Percentiles rank a stretch among this genome's conserved stretches.
These are phyloP conservation scores for Sarocladiaceae sp. DNA, from an alignment of 2,329 filamentous ascomycete genomes.

Conservation along the genomic window DNA sequence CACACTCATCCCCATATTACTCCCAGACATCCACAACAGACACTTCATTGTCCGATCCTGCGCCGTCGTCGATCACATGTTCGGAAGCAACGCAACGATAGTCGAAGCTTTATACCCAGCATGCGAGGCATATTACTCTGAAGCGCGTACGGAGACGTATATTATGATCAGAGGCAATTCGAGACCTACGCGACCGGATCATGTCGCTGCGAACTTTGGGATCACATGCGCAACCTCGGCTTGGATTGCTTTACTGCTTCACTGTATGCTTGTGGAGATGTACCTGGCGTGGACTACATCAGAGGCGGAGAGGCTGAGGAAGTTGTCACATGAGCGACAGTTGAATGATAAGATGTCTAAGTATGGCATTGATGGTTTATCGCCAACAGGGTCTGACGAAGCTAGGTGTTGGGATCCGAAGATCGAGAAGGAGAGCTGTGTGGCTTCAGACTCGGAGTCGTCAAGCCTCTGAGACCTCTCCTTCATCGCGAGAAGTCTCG, in stretches of 20 bases:
- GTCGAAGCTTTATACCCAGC: slow-evolving; percentile 31
- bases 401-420: background rate
- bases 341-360: slow-evolving; percentile 43
- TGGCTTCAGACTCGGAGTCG: background rate
- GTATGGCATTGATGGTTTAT: slow-evolving; percentile 11
- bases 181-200: slow-evolving; percentile 14
- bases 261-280: slow-evolving; percentile 15
- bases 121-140: slow-evolving; percentile 33
- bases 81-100: slow-evolving; percentile 15
- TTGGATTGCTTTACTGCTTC: slow-evolving; percentile 26
- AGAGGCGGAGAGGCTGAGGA: slow-evolving; percentile 45
- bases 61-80: slow-evolving; percentile 39
- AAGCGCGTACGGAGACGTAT: slow-evolving; percentile 13
- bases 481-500: no score
- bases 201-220: slow-evolving; percentile 35
- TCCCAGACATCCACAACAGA: slow-evolving; percentile 27
- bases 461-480: background rate
- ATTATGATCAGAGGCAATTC: slow-evolving; percentile 18
- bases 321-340: slow-evolving; percentile 49
- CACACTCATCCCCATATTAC: slow-evolving; percentile 24
- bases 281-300: slow-evolving; percentile 42
- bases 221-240: slow-evolving; percentile 39
- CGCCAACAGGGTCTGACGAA: background rate
- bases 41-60: slow-evolving; percentile 47
- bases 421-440: background rate